Evolutionary conservation across 176 grass and related monocot species (phyloP).

Genomic region (Raddia distichophylla): DNA sequence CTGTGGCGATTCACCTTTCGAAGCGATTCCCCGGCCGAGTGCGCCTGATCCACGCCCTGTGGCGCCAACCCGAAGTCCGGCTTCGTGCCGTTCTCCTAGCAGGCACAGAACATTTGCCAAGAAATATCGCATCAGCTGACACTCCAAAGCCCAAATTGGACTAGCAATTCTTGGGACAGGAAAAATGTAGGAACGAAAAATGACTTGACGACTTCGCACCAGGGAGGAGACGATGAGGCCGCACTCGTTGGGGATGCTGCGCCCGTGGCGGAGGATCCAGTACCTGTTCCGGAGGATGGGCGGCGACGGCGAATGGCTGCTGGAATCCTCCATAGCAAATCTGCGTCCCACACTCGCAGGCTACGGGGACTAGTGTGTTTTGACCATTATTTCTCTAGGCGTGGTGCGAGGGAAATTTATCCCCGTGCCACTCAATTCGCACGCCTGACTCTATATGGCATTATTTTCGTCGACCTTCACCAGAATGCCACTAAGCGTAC

Average conservation of each 20-base stretch:
- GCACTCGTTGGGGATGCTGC: conserved; percentile 83
- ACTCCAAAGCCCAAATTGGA: neutral
- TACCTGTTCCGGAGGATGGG: conserved; percentile 58
- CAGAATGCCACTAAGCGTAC: too few relatives aligned
- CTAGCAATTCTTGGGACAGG: neutral
- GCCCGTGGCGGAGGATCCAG: conserved; percentile 85
- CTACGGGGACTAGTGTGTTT: too few relatives aligned
- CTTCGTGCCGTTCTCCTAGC: conserved; percentile 73
- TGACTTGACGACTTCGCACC: conserved; percentile 23
- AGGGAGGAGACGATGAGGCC: conserved; percentile 83
- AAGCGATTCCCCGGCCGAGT: conserved; percentile 61
- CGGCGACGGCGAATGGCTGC: conserved; percentile 1
- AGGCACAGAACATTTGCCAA: neutral
- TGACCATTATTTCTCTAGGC: too few relatives aligned
- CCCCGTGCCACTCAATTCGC: too few relatives aligned
- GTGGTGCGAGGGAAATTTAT: too few relatives aligned
- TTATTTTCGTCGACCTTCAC: too few relatives aligned
- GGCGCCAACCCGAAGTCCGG: conserved; percentile 71
- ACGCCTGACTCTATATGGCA: too few relatives aligned
- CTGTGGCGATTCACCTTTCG: conserved; percentile 43
- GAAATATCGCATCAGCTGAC: neutral
- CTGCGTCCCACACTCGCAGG: too few relatives aligned
- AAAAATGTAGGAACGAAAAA: neutral
- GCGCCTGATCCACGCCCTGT: conserved; percentile 72
- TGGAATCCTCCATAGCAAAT: conserved; percentile 20